These are phyloP conservation scores for Starmerella apicola DNA, from an alignment of 805 yeast species.

Conservation along the genomic window DNA sequence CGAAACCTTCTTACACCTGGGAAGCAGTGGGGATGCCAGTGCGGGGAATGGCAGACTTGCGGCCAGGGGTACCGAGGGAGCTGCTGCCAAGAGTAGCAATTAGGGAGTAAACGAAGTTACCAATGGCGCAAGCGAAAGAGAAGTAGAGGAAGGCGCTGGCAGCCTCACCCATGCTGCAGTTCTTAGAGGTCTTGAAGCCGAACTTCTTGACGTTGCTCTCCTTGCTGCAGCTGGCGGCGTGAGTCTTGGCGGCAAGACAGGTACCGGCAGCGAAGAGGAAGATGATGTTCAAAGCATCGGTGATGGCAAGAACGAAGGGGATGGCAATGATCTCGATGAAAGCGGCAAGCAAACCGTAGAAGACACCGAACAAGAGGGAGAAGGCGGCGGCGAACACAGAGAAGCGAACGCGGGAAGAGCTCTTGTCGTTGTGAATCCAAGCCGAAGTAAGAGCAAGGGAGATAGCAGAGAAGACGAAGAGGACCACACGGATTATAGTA, in stretches of 20 bases:
- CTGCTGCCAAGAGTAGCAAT: slow-evolving; percentile 44
- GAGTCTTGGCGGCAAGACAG: slow-evolving; percentile 82
- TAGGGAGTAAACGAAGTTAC: slow-evolving; percentile 42
- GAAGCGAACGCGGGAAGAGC: slow-evolving; percentile 72
- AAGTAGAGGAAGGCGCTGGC: slow-evolving; percentile 74
- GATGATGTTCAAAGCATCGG: slow-evolving; percentile 80
- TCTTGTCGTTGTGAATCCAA: slow-evolving; percentile 46
- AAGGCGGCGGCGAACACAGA: slow-evolving; percentile 78
- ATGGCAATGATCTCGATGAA: slow-evolving; percentile 70
- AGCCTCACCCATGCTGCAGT: slow-evolving; percentile 95
- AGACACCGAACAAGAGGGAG: slow-evolving; percentile 64
- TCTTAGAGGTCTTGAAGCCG: slow-evolving; percentile 59
- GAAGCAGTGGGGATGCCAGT: slow-evolving; percentile 85
- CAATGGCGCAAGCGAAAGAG: slow-evolving; percentile 62
- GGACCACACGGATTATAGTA: slow-evolving; percentile 56
- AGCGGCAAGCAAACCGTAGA: slow-evolving; percentile 69
- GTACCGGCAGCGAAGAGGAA: slow-evolving; percentile 93
- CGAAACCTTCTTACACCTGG: slow-evolving; percentile 52
- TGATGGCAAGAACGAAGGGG: slow-evolving; percentile 61
- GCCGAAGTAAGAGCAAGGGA: slow-evolving; percentile 81
- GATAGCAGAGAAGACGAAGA: slow-evolving; percentile 65
- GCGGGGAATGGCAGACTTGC: slow-evolving; percentile 41
- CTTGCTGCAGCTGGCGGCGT: slow-evolving; percentile 78
- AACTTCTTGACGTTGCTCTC: slow-evolving; percentile 49
- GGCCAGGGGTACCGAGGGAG: slow-evolving; percentile 40